Conservation (phyloP, 495 filamentous ascomycete genomes). For the Neurospora sp. region DNA sequence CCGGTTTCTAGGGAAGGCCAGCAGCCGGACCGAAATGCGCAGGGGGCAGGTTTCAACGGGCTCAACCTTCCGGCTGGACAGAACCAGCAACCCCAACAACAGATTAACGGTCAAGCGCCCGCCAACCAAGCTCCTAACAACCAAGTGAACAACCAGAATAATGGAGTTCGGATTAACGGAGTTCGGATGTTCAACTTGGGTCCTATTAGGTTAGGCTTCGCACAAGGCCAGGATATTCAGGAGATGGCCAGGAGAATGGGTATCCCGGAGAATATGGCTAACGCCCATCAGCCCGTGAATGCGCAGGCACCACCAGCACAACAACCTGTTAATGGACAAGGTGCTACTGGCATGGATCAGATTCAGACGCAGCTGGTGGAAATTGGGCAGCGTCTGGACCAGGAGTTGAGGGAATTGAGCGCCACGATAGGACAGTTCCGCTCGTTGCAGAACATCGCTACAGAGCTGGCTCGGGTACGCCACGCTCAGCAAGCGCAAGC, state of each 20-base stretch:
- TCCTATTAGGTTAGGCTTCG: constrained; percentile 48
- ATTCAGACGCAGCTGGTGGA: constrained; percentile 50
- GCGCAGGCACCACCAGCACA: background rate
- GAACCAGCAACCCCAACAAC: constrained; percentile 18
- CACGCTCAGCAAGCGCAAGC: background rate
- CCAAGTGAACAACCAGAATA: constrained; percentile 20
- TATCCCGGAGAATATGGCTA: constrained; percentile 13
- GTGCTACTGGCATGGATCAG: constrained; percentile 13
- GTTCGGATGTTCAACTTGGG: constrained; percentile 52
- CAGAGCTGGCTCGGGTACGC: constrained; percentile 44
- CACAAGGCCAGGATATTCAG: constrained; percentile 40
- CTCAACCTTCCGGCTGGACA: constrained; percentile 21
- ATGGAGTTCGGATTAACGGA: constrained; percentile 32
- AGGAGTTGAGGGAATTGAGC: constrained; percentile 46
- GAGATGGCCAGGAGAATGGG: constrained; percentile 35
- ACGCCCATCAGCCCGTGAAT: constrained; percentile 1
- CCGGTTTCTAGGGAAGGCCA: constrained; percentile 50
- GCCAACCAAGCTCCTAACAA: constrained; percentile 13
- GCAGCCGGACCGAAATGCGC: constrained; percentile 16
- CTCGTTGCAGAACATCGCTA: constrained; percentile 39
- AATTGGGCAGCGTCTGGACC: constrained; percentile 55
- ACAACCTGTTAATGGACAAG: background rate
- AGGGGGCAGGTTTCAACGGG: constrained; percentile 22
- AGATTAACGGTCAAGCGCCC: constrained; percentile 19
- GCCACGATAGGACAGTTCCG: constrained; percentile 44